These are phyloP conservation scores for Diversispora eburnea DNA, from an alignment of 192 early-diverging fungal species.

Conservation along the genomic window DNA sequence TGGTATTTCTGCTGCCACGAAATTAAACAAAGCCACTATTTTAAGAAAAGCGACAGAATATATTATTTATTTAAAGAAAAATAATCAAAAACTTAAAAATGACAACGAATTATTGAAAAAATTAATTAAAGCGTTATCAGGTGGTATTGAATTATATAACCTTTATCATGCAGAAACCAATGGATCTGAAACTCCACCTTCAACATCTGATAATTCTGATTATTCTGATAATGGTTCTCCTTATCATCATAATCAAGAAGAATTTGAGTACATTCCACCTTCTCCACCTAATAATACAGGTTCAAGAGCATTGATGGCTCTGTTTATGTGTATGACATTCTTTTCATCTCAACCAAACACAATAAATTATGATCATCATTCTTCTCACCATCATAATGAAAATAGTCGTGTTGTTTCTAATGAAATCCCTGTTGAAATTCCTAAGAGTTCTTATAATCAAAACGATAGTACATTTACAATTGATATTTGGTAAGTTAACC, in stretches of 20 bases:
- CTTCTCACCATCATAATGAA: constrained; percentile 15
- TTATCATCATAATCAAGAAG: constrained; percentile 27
- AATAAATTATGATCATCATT: constrained; percentile 7
- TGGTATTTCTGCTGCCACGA: constrained; percentile 79
- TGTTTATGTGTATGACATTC: constrained; percentile 57
- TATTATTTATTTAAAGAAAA: constrained; percentile 59
- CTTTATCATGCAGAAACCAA: constrained; percentile 12
- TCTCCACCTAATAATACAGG: constrained; percentile 30
- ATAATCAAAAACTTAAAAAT: constrained; percentile 37
- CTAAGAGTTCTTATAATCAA: background rate
- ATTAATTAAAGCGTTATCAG: constrained; percentile 42
- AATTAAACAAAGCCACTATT: constrained; percentile 94
- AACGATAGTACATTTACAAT: constrained; percentile 20
- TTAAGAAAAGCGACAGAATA: constrained; percentile 90
- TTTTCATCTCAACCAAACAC: constrained; percentile 38
- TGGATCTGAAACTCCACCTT: background rate
- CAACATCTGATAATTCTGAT: constrained; percentile 21
- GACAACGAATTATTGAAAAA: constrained; percentile 47
- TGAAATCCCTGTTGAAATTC: background rate
- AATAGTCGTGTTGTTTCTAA: background rate
- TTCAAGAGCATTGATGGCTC: constrained; percentile 54
- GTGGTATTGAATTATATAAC: constrained; percentile 43
- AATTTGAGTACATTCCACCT: constrained; percentile 31
- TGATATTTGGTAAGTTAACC: constrained; percentile 20
- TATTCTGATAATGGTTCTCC: constrained; percentile 27